Conservation (phyloP, 331 rosid species). For the Quercus lobata region DNA sequence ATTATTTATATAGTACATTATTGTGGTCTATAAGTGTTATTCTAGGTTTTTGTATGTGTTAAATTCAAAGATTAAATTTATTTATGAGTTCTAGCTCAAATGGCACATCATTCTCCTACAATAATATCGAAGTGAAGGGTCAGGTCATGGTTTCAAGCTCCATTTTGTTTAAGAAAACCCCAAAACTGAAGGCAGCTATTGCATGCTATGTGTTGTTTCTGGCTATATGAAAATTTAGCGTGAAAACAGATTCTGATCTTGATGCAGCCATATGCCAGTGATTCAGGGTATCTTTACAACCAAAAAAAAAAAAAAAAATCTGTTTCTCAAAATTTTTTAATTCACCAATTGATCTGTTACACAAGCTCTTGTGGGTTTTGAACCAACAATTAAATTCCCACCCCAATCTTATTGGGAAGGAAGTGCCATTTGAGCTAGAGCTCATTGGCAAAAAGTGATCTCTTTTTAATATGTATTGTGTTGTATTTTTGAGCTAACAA, state of each 20-base stretch:
- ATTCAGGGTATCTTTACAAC: not conserved
- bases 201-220: not conserved
- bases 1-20: not conserved
- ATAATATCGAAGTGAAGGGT: not conserved
- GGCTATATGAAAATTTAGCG: not conserved
- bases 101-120: not conserved
- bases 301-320: not conserved
- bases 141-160: not conserved
- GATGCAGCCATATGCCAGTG: not conserved
- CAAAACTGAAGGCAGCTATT: not conserved
- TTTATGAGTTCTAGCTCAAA: not conserved
- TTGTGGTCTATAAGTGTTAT: not conserved
- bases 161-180: not conserved
- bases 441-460: not conserved
- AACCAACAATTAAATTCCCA: not conserved
- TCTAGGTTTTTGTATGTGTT: not conserved
- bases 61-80: not conserved
- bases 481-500: not conserved
- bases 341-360: not conserved
- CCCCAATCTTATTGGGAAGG: no score
- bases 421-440: not conserved
- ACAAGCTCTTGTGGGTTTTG: not conserved
- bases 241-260: not conserved
- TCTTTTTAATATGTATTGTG: not conserved
- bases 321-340: not conserved